Evolutionary conservation across 768 basidiomycete genomes (phyloP), one percentile per base, ranked within the genome.

Genomic region (Cyathus striatus): DNA sequence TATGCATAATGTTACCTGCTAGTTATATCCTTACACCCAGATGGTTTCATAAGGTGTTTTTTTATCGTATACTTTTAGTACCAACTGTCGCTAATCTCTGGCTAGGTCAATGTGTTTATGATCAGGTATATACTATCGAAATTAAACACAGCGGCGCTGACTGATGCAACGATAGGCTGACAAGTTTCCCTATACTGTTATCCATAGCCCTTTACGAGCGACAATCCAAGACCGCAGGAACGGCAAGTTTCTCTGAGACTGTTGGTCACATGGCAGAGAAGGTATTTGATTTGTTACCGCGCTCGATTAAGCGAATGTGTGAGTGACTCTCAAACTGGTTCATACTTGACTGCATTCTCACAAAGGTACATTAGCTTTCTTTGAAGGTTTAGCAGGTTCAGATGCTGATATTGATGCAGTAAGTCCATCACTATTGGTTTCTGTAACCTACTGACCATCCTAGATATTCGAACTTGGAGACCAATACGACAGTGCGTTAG

Each of bases 31-130:
- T 96, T n/a, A 76, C 75, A 5, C 91, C 93, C n/a, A 74, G 95
- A 42, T 97, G 92, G 92, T 97, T 98, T 59, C 95, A 98, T 60
- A 97, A 97, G 70, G 88, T 87, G 54, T 41, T 57, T 13, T 39
- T 16, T 37, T 27, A 6, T 7, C 13, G 10, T 23, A 9, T 18
- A 21, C 24, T 6, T 9, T 6, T 40, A 20, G 9, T 6, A 26
- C n/a, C 17, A 26, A 22, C 6, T 7, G n/a, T 9, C n/a, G n/a
- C n/a, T n/a, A n/a, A 21, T 12, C 23, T 32, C 6, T 43, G 5
- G 22, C 22, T 9, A 90, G 87, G 76, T 91, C 53, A 92, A 92
- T 50, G 90, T 92, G 1, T 86, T 90, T 55, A 75, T 90, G 74
- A 92, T 92, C 53, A 78, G 87, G 84, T 86, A 52, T 25, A 18